Conservation (phyloP, 306 rosid species). For the Quercus engelmannii region DNA sequence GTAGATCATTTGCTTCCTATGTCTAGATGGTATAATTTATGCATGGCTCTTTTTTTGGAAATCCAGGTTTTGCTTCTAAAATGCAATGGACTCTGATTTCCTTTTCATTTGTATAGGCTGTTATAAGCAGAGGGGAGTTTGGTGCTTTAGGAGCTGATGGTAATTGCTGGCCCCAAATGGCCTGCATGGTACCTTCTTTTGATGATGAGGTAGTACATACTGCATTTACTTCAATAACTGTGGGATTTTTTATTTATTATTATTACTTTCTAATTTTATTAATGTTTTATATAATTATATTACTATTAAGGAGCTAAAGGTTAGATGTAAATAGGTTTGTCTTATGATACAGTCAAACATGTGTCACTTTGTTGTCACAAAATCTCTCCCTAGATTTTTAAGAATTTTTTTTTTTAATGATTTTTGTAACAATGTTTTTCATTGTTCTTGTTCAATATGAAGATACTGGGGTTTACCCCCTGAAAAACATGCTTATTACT, state of each 20-base stretch:
- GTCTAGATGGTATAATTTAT: not conserved
- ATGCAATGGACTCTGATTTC: constrained; percentile 22
- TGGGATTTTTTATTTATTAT: constrained; percentile 3
- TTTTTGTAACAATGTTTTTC: too few relatives aligned
- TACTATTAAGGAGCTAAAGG: too few relatives aligned
- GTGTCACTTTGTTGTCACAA: too few relatives aligned
- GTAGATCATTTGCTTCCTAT: constrained; percentile 3
- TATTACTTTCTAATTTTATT: not conserved
- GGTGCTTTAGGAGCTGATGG: constrained; percentile 71
- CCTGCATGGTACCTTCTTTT: constrained; percentile 63
- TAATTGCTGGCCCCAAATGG: constrained; percentile 97
- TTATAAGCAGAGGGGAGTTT: constrained; percentile 79
- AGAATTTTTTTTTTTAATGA: too few relatives aligned
- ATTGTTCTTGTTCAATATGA: too few relatives aligned
- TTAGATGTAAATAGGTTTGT: too few relatives aligned
- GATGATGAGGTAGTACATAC: constrained; percentile 47
- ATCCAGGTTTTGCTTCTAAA: constrained; percentile 2
- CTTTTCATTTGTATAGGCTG: constrained; percentile 67
- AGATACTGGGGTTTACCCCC: too few relatives aligned
- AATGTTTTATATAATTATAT: not conserved
- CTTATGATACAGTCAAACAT: too few relatives aligned
- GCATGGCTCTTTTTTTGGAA: not conserved
- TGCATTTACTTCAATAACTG: not conserved
- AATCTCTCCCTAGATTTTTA: too few relatives aligned
- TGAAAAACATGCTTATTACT: too few relatives aligned